These are phyloP conservation scores for Sordariomycetes sp. DNA, from an alignment of 2,329 filamentous ascomycete genomes.

Conservation along the genomic window DNA sequence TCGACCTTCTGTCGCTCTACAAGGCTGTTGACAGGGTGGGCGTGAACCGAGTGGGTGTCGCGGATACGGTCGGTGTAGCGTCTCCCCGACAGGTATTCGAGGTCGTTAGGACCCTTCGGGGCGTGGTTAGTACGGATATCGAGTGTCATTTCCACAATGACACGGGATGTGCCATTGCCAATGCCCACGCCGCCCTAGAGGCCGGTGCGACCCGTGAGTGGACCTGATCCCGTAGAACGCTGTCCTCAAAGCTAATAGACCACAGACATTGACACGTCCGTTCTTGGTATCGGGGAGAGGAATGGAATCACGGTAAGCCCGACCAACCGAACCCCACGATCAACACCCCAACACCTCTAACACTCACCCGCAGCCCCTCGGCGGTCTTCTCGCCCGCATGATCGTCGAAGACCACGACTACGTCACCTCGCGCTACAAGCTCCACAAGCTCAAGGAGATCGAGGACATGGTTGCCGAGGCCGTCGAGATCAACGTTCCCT, in stretches of 20 bases:
- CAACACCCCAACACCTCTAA: background rate
- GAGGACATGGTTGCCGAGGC: background rate
- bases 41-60: constrained; percentile 78
- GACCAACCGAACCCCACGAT: background rate
- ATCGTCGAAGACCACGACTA: constrained; percentile 75
- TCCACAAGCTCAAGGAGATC: constrained; percentile 70
- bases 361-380: constrained; percentile 29
- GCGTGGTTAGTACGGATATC: constrained; percentile 50
- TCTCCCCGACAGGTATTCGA: constrained; percentile 82
- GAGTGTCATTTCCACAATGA: constrained; percentile 89
- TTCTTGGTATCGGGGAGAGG: constrained; percentile 79
- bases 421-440: constrained; percentile 76
- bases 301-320: constrained; percentile 50
- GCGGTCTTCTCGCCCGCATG: constrained; percentile 55
- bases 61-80: constrained; percentile 80
- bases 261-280: constrained; percentile 61
- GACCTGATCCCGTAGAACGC: background rate
- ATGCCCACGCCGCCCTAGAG: constrained; percentile 76
- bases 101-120: constrained; percentile 65
- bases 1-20: constrained; percentile 73
- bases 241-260: constrained; percentile 29
- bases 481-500: constrained; percentile 51
- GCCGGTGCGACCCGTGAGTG: constrained; percentile 60
- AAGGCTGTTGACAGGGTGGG: constrained; percentile 71
- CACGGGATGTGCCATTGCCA: constrained; percentile 80